phyloP scores from a whole-genome alignment of 2,329 filamentous ascomycete species.

The Colletotrichum cereale region DNA sequence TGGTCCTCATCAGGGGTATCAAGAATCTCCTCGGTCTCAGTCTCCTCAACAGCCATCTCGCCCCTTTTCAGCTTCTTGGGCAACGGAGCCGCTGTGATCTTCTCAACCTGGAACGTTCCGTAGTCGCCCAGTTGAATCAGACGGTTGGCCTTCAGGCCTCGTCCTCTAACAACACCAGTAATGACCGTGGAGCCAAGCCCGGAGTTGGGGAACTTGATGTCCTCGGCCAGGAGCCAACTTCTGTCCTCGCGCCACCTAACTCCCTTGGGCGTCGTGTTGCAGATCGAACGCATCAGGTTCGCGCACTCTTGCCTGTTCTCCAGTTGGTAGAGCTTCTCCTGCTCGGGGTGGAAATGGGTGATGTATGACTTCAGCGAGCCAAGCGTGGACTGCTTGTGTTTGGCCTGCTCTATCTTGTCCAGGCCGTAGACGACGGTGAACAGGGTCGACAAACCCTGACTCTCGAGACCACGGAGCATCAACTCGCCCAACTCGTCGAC shows the following conservation, averaged over 20 bases:
- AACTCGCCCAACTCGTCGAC: conserved; percentile 88
- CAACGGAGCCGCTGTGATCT: conserved; percentile 83
- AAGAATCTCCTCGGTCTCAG: conserved; percentile 67
- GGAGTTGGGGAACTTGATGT: conserved; percentile 77
- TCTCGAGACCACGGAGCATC: conserved; percentile 87
- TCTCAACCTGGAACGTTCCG: conserved; percentile 93
- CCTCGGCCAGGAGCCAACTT: conserved; percentile 94
- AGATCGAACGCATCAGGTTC: conserved; percentile 90
- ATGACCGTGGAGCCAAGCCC: conserved; percentile 76
- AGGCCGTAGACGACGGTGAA: conserved; percentile 86
- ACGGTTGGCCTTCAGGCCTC: conserved; percentile 88
- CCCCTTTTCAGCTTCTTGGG: conserved; percentile 69
- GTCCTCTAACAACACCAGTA: conserved; percentile 88
- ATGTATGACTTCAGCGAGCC: conserved; percentile 92
- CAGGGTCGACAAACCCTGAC: conserved; percentile 94
- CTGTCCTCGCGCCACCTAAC: conserved; percentile 95
- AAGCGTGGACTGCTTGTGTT: conserved; percentile 81
- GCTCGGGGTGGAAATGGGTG: conserved; percentile 91
- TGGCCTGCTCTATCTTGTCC: conserved; percentile 81
- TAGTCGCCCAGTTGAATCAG: conserved; percentile 93
- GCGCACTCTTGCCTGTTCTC: conserved; percentile 91
- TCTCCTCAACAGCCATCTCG: conserved; percentile 76
- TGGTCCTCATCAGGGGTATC: conserved; percentile 82
- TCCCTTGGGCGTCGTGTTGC: conserved; percentile 92
- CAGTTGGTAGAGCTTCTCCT: conserved; percentile 90